phyloP scores from a whole-genome alignment of 352 stramenopile species.

The Pythium folliculosum region DNA sequence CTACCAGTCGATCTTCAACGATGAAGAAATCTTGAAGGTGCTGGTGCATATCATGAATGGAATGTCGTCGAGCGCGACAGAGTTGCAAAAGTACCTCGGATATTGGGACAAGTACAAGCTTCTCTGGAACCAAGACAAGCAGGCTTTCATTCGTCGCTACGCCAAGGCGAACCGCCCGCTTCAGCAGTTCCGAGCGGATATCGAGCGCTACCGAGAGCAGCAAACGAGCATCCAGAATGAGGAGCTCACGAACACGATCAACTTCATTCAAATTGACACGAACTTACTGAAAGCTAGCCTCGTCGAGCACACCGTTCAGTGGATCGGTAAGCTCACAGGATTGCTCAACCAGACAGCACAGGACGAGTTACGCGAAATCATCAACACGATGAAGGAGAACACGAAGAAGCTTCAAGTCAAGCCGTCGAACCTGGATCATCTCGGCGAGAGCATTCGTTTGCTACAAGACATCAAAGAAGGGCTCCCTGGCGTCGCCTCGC shows the following conservation, averaged over 20 bases:
- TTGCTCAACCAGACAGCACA: slow-evolving; percentile 92
- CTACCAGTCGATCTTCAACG: slow-evolving; percentile 94
- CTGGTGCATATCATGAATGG: slow-evolving; percentile 96
- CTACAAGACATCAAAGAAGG: slow-evolving; percentile 89
- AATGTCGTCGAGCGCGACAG: slow-evolving; percentile 92
- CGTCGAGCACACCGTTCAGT: slow-evolving; percentile 92
- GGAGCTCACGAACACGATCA: slow-evolving; percentile 92
- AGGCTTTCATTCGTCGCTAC: slow-evolving; percentile 95
- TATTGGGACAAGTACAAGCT: slow-evolving; percentile 96
- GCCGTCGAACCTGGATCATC: slow-evolving; percentile 88
- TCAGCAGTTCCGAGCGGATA: slow-evolving; percentile 92
- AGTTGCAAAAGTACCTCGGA: slow-evolving; percentile 94
- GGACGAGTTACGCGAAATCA: slow-evolving; percentile 84
- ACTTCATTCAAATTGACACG: slow-evolving; percentile 96
- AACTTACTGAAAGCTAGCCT: slow-evolving; percentile 91
- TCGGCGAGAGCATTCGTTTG: slow-evolving; percentile 90
- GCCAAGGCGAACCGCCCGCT: slow-evolving; percentile 93
- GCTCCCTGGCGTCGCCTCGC: slow-evolving; percentile 58
- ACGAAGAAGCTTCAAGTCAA: slow-evolving; percentile 82
- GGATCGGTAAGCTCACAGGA: slow-evolving; percentile 91
- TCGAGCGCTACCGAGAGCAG: slow-evolving; percentile 90
- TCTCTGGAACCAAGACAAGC: slow-evolving; percentile 94
- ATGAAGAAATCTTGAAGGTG: slow-evolving; percentile 95
- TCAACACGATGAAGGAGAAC: slow-evolving; percentile 89
- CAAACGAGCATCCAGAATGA: slow-evolving; percentile 92